A percentile compares a stretch with the other conserved stretches of the same genome.
Evolutionary conservation across 257 asterid species (phyloP).

Genomic region (Fraxinus pennsylvanica): DNA sequence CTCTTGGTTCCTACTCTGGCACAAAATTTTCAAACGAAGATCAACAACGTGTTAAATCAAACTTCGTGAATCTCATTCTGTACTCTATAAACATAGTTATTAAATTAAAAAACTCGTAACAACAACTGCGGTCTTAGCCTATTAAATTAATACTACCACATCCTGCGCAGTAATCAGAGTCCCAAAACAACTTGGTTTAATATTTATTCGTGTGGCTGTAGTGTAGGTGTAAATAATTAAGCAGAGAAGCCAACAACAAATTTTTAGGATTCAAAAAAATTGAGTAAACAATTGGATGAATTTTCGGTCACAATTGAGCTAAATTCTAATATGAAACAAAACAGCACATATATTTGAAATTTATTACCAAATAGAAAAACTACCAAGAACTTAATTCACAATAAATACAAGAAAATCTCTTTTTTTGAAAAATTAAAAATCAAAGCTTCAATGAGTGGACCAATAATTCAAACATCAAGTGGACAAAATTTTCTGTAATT

Average conservation of each 20-base stretch:
- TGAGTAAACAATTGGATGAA: background rate
- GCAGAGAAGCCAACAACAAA: background rate
- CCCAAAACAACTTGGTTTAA: background rate
- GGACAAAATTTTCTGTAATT: background rate
- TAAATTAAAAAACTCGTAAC: background rate
- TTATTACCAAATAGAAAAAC: background rate
- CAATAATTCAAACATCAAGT: background rate
- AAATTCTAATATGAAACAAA: background rate
- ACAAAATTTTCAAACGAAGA: background rate
- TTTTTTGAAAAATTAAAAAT: constrained; percentile 16
- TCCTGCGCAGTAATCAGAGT: background rate
- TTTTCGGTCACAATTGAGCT: background rate
- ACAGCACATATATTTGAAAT: background rate
- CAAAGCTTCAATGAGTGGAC: constrained; percentile 1
- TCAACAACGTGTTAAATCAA: background rate
- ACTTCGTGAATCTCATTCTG: background rate
- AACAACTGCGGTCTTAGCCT: background rate
- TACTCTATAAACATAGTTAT: too few species aligned
- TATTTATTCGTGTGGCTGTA: background rate
- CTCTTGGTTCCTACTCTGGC: background rate
- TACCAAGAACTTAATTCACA: background rate
- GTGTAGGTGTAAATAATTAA: background rate
- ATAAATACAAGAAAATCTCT: background rate
- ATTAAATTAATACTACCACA: background rate
- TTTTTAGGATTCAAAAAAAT: background rate